A percentile compares a stretch with the other conserved stretches of the same genome.
These are phyloP conservation scores for Theileria sp. DNA, from an alignment of 169 alveolate genomes.

Conservation along the genomic window DNA sequence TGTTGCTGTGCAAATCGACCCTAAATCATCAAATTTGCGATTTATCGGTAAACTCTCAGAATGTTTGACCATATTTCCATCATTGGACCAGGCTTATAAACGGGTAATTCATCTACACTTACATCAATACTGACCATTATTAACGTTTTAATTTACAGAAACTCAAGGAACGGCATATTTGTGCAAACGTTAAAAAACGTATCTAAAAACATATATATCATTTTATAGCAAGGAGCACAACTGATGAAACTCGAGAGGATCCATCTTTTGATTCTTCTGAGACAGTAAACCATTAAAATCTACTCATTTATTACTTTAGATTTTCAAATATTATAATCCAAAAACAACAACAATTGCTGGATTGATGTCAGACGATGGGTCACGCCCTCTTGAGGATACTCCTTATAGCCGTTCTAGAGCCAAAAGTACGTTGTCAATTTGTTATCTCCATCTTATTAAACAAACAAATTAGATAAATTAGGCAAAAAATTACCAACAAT, in stretches of 20 bases:
- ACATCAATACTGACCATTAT: neutral
- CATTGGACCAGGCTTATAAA: conserved; percentile 42
- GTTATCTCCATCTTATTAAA: neutral
- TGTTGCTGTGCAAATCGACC: conserved; percentile 49
- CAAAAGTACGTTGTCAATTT: conserved; percentile 27
- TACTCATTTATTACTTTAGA: conserved; percentile 12
- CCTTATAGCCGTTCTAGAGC: conserved; percentile 48
- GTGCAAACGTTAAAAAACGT: conserved; percentile 54
- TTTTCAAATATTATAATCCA: conserved; percentile 66
- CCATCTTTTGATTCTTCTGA: conserved; percentile 35
- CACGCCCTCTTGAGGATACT: conserved; percentile 36
- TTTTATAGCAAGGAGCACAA: conserved; percentile 46
- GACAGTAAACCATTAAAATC: conserved; percentile 25
- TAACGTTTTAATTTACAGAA: conserved; percentile 22
- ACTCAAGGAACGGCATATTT: conserved; percentile 59
- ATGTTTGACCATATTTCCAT: conserved; percentile 54
- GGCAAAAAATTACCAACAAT: conserved; percentile 34
- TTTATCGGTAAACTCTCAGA: conserved; percentile 49
- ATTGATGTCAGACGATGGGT: conserved; percentile 10
- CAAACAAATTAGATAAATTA: neutral
- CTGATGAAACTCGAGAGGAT: conserved; percentile 55
- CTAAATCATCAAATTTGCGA: conserved; percentile 13
- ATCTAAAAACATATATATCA: neutral
- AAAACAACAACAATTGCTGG: conserved; percentile 20
- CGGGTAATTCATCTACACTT: conserved; percentile 21